Base-by-base conservation (phyloP, 2,329 filamentous ascomycete species). In the Aspergillus sp. region DNA sequence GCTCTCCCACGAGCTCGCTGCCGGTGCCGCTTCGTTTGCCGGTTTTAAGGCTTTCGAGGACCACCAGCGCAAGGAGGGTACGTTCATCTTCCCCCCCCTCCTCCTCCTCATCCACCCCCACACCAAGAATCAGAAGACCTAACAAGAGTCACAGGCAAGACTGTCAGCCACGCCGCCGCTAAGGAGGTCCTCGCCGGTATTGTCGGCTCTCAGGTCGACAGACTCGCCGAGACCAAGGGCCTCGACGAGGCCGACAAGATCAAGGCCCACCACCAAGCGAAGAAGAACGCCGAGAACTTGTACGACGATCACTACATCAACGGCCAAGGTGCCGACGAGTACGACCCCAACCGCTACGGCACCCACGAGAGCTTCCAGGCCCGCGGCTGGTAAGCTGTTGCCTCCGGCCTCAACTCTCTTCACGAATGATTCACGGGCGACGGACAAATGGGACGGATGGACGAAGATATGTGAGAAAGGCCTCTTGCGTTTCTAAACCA, bases 41-140 rank as follows among this genome's bases (percentile, higher is more conserved):
- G 87, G 82, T 58, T 85, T 91, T 78, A 88, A 88, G 75, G 73
- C 82, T 26, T 90, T 82, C 59, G 86, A 90, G 70, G 82, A 89
- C 66, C 74, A 79, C 58, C 84, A 89, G 72, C 82, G 84, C 60
- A 73, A 70, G 47, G 74, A 86, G 64, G 86, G 82, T 81, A 72
- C 9, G 40, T 33, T 10, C 26, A n/a, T 27, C 4, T 4, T 26
- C 4, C 36, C 19, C 9, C 3, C 19, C 9, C 3, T 19, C 34
- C 34, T 7, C 10, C 5, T 36, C n/a, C 34, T 12, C 34, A 8
- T 12, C 34, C 2, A 35, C 10, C 34, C 34, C 34, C 34, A n/a
- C 33, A 19, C 19, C 19, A 19, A 19, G 30, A 6, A 32, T 32
- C 30, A 32, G 30, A 9, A 32, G 30, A 32, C 8, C 30, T 32